Evolutionary conservation across 192 early-diverging fungal species (phyloP), one percentile per base, ranked within the genome.

Genomic region (Backusella parvicylindrica): DNA sequence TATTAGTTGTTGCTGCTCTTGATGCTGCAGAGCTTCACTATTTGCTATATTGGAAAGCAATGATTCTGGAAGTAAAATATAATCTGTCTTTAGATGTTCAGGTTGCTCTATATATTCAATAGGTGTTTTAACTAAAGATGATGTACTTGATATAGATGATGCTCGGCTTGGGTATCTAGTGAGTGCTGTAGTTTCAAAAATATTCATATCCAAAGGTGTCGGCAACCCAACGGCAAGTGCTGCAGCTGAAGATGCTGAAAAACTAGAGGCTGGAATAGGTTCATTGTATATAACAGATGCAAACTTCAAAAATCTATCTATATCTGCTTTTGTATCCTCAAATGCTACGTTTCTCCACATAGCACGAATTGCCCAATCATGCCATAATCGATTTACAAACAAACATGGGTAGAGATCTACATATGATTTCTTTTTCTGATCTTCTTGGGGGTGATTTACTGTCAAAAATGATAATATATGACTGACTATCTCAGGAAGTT

Each of bases 341-440:
- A 83, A 83, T 7, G 33, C 50, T 4, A 78, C 64, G 23, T 67
- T 75, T 23, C 72, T 75, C 81, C 81, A 83, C 18, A 83, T 56
- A 11, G 56, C 50, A n/a, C 74, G 77, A 12, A 63, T 64, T 2
- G 72, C 43, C 47, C 75, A 73, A 38, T 68, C 75, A 70, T 79
- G 70, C 77, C 81, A 83, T 18, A 79, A 60, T 33, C 75, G 75
- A 33, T 75, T 77, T 2, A 83, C 81, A 23, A 74, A 64, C 33
- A 79, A 63, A 18, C 73, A 72, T 16, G 81, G 37, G 30, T 74
- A 72, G 9, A 79, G 67, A 38, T 71, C 50, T 12, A 35, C 21
- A 38, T 64, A 50, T 21, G n/a, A 36, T 50, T 41, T 56, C 30
- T 47, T 66, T 18, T 36, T 31, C 3, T 33, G 60, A 32, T 65